These are phyloP conservation scores for Diddensiella santjacobensis DNA, from an alignment of 805 yeast species.

Conservation along the genomic window DNA sequence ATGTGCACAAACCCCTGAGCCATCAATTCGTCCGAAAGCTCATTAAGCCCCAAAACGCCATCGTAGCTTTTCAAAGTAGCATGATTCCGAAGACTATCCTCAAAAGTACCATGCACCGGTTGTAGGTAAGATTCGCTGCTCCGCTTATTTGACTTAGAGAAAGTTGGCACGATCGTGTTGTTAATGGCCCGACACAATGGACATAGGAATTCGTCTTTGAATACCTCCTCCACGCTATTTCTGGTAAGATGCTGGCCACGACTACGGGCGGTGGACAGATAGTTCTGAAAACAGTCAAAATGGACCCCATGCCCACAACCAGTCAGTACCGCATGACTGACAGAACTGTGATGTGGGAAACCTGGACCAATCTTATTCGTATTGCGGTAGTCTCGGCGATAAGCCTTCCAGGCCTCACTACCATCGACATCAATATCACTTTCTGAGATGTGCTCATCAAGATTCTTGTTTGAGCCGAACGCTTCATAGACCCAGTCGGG, in stretches of 20 bases:
- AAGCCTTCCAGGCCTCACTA: conserved; percentile 38
- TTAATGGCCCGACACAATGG: conserved; percentile 88
- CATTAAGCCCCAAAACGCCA: background rate
- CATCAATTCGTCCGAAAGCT: background rate
- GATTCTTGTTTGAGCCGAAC: conserved; percentile 49
- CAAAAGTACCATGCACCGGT: background rate
- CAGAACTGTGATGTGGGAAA: conserved; percentile 40
- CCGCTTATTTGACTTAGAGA: conserved; percentile 50
- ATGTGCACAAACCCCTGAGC: background rate
- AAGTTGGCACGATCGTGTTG: conserved; percentile 76
- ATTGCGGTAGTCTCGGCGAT: conserved; percentile 37
- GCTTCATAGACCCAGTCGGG: conserved; percentile 63
- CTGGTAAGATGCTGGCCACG: conserved; percentile 72
- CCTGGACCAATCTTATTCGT: conserved; percentile 65
- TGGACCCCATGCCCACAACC: conserved; percentile 97
- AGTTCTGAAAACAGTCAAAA: conserved; percentile 66
- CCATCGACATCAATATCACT: conserved; percentile 17
- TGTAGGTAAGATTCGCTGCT: conserved; percentile 17
- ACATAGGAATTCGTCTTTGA: conserved; percentile 73
- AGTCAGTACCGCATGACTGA: conserved; percentile 42
- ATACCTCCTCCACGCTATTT: conserved; percentile 71
- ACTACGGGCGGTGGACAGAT: conserved; percentile 49
- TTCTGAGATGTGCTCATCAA: conserved; percentile 25
- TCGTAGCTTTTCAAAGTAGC: background rate
- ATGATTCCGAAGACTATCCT: background rate